phyloP scores from a whole-genome alignment of 164 flowering plant species.

The Vitis cinerea region DNA sequence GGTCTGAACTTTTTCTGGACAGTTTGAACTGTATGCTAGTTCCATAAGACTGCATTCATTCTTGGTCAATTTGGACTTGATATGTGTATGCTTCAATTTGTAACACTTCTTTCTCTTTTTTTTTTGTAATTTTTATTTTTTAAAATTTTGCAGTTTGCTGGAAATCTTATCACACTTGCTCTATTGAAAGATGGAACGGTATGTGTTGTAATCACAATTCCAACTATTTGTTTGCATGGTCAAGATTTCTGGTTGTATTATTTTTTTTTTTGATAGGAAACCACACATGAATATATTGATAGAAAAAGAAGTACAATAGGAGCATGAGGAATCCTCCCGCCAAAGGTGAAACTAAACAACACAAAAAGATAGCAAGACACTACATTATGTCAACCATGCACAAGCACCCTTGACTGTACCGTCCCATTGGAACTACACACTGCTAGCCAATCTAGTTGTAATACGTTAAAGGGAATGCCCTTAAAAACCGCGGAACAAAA shows the following conservation, averaged over 20 bases:
- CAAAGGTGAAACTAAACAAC: too few relatives aligned
- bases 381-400: too few relatives aligned
- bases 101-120: background rate
- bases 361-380: too few relatives aligned
- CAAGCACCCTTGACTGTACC: too few relatives aligned
- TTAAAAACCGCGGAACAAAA: too few relatives aligned
- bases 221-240: background rate
- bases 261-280: too few relatives aligned
- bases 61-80: background rate
- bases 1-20: background rate
- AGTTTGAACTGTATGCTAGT: background rate
- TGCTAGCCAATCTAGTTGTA: too few relatives aligned
- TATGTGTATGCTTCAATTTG: background rate
- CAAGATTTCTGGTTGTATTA: background rate
- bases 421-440: too few relatives aligned
- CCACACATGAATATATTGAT: too few relatives aligned
- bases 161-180: conserved; percentile 76
- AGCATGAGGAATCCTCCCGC: too few relatives aligned
- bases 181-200: conserved; percentile 64
- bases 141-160: conserved; percentile 60
- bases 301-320: too few relatives aligned
- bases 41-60: background rate
- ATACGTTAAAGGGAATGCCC: too few relatives aligned
- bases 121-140: background rate
- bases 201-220: conserved; percentile 15